Conservation (phyloP, 1,284 basidiomycete species). For the Pascua sp. region DNA sequence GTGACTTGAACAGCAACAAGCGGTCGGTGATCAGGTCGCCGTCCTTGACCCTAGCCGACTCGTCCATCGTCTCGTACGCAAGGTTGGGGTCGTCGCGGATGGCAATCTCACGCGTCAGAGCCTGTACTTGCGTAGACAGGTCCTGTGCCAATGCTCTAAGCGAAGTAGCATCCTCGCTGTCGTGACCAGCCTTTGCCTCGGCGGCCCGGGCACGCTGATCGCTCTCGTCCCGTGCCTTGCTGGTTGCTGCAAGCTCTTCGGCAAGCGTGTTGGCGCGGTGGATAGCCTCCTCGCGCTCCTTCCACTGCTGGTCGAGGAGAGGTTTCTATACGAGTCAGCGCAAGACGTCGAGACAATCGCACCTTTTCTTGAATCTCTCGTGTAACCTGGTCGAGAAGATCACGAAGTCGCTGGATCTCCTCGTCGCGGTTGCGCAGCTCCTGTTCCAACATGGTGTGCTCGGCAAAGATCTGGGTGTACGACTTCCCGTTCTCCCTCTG, state of each 20-base stretch:
- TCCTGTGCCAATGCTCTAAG: constrained; percentile 78
- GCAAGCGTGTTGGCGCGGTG: constrained; percentile 75
- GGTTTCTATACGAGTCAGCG: constrained; percentile 62
- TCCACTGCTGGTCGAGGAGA: constrained; percentile 75
- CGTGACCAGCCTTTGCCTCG: constrained; percentile 62
- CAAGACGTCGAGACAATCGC: constrained; percentile 30
- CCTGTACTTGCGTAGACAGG: constrained; percentile 78
- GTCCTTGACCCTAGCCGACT: constrained; percentile 39
- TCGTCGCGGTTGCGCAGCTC: constrained; percentile 70
- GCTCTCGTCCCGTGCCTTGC: constrained; percentile 60
- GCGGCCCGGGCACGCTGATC: constrained; percentile 48
- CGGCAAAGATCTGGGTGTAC: constrained; percentile 65
- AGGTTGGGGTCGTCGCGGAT: constrained; percentile 77
- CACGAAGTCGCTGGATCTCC: constrained; percentile 77
- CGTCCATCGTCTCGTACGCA: constrained; percentile 65
- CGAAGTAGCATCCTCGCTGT: constrained; percentile 64
- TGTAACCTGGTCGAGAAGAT: constrained; percentile 55
- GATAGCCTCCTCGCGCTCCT: constrained; percentile 75
- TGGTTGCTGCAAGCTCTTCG: constrained; percentile 64
- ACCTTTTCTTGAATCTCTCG: constrained; percentile 83
- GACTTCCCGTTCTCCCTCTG: constrained; percentile 59
- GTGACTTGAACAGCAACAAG: constrained; percentile 80
- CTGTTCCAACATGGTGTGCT: constrained; percentile 78
- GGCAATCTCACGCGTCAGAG: constrained; percentile 71
- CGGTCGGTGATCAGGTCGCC: constrained; percentile 83